A percentile compares a stretch with the other conserved stretches of the same genome.
Conservation (phyloP, 805 yeast genomes). For the Ogataea neopini region DNA sequence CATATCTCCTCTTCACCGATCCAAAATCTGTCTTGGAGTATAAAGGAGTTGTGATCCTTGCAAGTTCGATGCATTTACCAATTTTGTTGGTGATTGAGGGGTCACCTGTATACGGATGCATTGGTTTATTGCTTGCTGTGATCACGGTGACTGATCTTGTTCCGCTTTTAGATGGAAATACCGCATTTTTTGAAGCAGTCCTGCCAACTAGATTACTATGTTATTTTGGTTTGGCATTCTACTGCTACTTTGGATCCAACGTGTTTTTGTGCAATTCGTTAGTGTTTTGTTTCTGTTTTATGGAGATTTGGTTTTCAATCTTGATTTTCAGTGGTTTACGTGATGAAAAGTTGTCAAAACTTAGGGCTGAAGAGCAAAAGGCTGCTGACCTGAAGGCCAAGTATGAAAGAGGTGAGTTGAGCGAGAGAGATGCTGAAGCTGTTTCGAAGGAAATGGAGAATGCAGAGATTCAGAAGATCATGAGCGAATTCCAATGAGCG, state of each 20-base stretch:
- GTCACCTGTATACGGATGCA: constrained; percentile 44
- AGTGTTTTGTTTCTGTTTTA: constrained; percentile 57
- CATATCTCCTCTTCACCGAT: constrained; percentile 26
- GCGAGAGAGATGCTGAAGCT: constrained; percentile 20
- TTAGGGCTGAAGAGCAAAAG: constrained; percentile 24
- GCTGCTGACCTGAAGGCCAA: constrained; percentile 25
- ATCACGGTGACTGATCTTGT: constrained; percentile 55
- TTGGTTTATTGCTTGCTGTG: constrained; percentile 47
- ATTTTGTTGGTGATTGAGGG: constrained; percentile 33
- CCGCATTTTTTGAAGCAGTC: constrained; percentile 54
- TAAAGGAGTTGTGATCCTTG: constrained; percentile 29
- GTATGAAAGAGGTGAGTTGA: constrained; percentile 32
- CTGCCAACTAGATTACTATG: constrained; percentile 57
- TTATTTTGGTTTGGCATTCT: constrained; percentile 51
- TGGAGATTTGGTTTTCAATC: constrained; percentile 72
- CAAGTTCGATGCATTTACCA: constrained; percentile 37
- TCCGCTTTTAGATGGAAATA: constrained; percentile 51
- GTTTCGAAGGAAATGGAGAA: constrained; percentile 29
- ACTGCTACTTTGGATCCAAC: constrained; percentile 47
- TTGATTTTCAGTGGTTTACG: constrained; percentile 60
- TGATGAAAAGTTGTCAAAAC: constrained; percentile 59
- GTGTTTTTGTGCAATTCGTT: constrained; percentile 59
- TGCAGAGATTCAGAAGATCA: constrained; percentile 33
- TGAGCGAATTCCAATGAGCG: constrained; percentile 32
- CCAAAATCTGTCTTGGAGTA: constrained; percentile 33